phyloP scores from a whole-genome alignment of 139 green algal species.

The Chlamydomonas incerta region DNA sequence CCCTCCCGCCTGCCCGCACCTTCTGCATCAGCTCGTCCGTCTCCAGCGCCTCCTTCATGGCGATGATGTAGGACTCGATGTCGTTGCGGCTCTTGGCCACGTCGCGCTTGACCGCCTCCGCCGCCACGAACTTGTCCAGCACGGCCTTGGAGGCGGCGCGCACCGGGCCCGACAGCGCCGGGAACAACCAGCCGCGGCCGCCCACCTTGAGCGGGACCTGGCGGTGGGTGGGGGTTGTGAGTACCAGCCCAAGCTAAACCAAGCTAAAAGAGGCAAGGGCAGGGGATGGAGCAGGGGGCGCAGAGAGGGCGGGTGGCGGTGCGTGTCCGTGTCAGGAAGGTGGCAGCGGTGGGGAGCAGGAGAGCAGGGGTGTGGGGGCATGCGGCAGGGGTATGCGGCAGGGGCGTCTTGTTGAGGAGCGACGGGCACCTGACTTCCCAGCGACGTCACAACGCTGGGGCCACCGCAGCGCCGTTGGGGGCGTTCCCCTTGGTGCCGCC shows the following conservation, averaged over 20 bases:
- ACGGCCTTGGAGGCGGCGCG: not conserved
- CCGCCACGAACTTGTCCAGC: conserved; percentile 36
- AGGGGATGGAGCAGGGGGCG: too few relatives aligned
- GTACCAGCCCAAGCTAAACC: not conserved
- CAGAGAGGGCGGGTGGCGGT: too few relatives aligned
- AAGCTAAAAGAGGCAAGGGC: too few relatives aligned
- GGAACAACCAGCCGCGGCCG: conserved; percentile 22
- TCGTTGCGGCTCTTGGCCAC: conserved; percentile 85
- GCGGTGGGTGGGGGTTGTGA: not conserved
- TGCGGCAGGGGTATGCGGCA: too few relatives aligned
- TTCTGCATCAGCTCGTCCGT: conserved; percentile 63
- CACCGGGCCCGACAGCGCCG: not conserved
- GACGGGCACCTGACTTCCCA: too few relatives aligned
- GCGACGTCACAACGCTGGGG: too few relatives aligned
- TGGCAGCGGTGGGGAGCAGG: too few relatives aligned
- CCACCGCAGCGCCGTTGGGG: too few relatives aligned
- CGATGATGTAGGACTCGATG: conserved; percentile 94
- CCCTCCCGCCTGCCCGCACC: conserved; percentile 34
- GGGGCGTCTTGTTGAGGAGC: too few relatives aligned
- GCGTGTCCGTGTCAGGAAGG: too few relatives aligned
- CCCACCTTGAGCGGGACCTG: conserved; percentile 49
- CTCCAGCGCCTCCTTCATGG: conserved; percentile 70
- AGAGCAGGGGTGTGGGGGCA: too few relatives aligned
- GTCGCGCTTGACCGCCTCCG: conserved; percentile 73
- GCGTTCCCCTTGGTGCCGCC: too few relatives aligned